Evolutionary conservation across 2,329 filamentous ascomycete species (phyloP).

Genomic region (Didymella pinodella): DNA sequence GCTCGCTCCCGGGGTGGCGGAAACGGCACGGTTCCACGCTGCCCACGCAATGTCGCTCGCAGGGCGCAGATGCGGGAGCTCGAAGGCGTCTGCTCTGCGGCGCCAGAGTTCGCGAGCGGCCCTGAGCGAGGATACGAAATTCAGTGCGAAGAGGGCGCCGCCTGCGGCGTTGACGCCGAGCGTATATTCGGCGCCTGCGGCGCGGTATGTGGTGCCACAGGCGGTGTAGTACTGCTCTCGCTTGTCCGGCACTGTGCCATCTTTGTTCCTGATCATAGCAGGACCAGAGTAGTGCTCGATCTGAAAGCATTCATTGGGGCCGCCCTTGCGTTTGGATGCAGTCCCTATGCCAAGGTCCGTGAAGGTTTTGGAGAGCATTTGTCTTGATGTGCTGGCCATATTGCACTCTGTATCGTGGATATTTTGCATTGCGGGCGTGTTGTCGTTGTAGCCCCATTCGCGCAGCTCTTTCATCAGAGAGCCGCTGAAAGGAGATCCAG

Average conservation of each 20-base stretch:
- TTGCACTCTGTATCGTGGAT: conserved; percentile 20
- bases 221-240: conserved; percentile 27
- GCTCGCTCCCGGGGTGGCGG: background rate
- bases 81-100: conserved; percentile 9
- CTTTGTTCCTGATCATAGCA: conserved; percentile 11
- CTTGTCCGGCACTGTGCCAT: background rate
- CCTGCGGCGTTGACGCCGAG: conserved; percentile 23
- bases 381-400: conserved; percentile 12
- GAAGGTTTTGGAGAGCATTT: conserved; percentile 19
- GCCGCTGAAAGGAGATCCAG: conserved; percentile 19
- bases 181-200: conserved; percentile 22
- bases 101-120: conserved; percentile 22
- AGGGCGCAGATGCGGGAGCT: conserved; percentile 29
- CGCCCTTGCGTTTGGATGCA: conserved; percentile 17
- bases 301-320: conserved; percentile 26
- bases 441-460: conserved; percentile 29
- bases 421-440: conserved; percentile 12
- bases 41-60: conserved; percentile 35
- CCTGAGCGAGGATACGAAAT: conserved; percentile 11
- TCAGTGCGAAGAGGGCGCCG: conserved; percentile 22
- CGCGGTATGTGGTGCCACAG: conserved; percentile 13
- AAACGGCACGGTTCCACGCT: conserved; percentile 24
- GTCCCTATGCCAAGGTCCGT: conserved; percentile 17
- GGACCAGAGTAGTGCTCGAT: conserved; percentile 26
- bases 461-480: conserved; percentile 9